These are phyloP conservation scores for Penicillium subrubescens DNA, from an alignment of 495 filamentous ascomycete species.

Conservation along the genomic window DNA sequence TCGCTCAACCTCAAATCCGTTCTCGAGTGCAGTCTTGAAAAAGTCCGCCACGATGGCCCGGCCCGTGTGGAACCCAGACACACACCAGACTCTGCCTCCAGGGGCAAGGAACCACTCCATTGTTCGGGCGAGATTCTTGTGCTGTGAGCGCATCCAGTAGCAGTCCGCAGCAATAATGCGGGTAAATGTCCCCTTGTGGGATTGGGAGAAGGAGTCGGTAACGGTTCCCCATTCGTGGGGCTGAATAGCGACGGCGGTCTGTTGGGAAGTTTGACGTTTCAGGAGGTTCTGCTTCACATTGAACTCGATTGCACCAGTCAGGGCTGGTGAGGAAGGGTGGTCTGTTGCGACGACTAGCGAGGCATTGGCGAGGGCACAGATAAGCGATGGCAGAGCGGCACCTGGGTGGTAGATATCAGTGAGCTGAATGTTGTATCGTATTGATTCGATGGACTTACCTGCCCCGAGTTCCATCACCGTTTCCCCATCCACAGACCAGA, in stretches of 20 bases:
- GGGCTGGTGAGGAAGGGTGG: constrained; percentile 69
- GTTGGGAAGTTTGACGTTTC: constrained; percentile 19
- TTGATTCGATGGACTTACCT: constrained; percentile 44
- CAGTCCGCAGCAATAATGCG: constrained; percentile 81
- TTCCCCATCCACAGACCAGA: constrained; percentile 55
- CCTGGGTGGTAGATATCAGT: constrained; percentile 45
- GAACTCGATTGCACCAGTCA: constrained; percentile 59
- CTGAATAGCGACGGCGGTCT: constrained; percentile 42
- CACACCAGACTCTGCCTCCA: constrained; percentile 61
- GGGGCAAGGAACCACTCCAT: constrained; percentile 71
- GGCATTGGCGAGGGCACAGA: constrained; percentile 66
- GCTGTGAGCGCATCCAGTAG: constrained; percentile 82
- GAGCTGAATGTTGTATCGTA: neutral
- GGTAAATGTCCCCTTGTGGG: constrained; percentile 56
- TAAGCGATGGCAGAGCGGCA: constrained; percentile 72
- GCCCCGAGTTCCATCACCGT: constrained; percentile 62
- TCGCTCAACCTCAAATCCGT: constrained; percentile 66
- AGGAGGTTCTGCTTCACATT: constrained; percentile 64
- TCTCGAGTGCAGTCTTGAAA: constrained; percentile 60
- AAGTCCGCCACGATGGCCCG: constrained; percentile 69
- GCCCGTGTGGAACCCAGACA: constrained; percentile 86
- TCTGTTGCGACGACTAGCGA: constrained; percentile 68
- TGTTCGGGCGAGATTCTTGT: constrained; percentile 67
- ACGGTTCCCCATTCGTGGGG: constrained; percentile 78
- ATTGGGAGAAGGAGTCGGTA: constrained; percentile 52